phyloP scores from a whole-genome alignment of 345 rosid genomes.

The Noccaea caerulescens region DNA sequence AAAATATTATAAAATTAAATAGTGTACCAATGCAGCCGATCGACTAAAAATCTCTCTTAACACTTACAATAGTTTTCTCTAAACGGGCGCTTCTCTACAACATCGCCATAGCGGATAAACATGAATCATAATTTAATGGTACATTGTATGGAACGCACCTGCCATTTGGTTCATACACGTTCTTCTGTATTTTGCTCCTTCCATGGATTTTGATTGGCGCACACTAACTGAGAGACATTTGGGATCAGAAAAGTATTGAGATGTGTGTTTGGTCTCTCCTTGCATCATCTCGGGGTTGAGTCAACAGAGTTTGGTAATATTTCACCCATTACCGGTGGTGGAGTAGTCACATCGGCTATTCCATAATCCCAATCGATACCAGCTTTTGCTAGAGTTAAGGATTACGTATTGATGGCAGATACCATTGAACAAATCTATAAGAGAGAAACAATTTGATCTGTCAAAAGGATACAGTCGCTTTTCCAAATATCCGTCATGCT shows the following conservation, averaged over 20 bases:
- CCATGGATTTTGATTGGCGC: conserved; percentile 24
- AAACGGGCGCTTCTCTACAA: conserved; percentile 34
- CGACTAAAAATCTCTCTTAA: conserved; percentile 23
- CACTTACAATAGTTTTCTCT: conserved; percentile 35
- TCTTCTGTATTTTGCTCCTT: conserved; percentile 34
- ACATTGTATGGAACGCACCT: conserved; percentile 44
- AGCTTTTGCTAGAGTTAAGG: conserved; percentile 62
- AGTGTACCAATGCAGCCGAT: conserved; percentile 37
- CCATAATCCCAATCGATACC: conserved; percentile 79
- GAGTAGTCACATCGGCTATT: conserved; percentile 58
- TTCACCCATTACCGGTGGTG: conserved; percentile 54
- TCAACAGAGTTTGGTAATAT: conserved; percentile 47
- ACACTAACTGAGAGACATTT: conserved; percentile 6
- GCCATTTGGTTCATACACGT: conserved; percentile 31
- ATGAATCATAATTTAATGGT: conserved; percentile 39
- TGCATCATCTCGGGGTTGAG: conserved; percentile 50
- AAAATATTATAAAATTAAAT: conserved; percentile 25
- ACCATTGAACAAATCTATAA: background rate
- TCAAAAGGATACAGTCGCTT: conserved; percentile 80
- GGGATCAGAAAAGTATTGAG: conserved; percentile 17
- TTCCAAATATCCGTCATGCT: conserved; percentile 97
- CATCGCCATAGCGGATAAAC: conserved; percentile 16
- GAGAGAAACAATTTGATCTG: conserved; percentile 1
- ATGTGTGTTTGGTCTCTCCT: conserved; percentile 5
- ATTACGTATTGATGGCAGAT: conserved; percentile 23